Evolutionary conservation across 2,329 filamentous ascomycete genomes (phyloP).

Genomic region (Lizonia empirigonia): DNA sequence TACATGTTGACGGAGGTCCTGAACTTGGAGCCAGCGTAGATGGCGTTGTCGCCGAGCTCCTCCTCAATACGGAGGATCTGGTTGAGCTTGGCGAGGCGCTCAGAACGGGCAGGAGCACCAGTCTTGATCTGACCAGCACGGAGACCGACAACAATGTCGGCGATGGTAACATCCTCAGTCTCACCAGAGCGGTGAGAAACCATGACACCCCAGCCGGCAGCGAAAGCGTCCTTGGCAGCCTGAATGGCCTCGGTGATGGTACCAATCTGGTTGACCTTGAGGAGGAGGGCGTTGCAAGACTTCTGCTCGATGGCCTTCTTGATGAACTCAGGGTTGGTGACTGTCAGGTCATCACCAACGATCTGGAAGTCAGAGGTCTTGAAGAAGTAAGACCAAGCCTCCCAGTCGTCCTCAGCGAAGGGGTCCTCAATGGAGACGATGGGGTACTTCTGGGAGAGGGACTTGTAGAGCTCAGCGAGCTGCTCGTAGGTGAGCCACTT

Average conservation of each 20-base stretch:
- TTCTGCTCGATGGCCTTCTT: slow-evolving; percentile 99
- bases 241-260: slow-evolving; percentile 98
- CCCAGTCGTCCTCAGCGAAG: slow-evolving; percentile 99
- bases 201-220: slow-evolving; percentile 97
- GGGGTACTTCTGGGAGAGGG: slow-evolving; percentile 90
- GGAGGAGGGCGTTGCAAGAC: slow-evolving; percentile 95
- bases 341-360: slow-evolving; percentile 96
- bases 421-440: slow-evolving; percentile 99
- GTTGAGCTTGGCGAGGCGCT: slow-evolving; percentile 99
- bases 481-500: slow-evolving; percentile 99
- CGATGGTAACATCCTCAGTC: slow-evolving; percentile 99
- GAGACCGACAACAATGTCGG: slow-evolving; percentile 96
- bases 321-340: slow-evolving; percentile 98
- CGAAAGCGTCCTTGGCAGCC: slow-evolving; percentile 96
- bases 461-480: slow-evolving; percentile 88
- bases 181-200: slow-evolving; percentile 98
- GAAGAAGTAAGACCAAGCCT: slow-evolving; percentile 99
- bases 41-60: slow-evolving; percentile 81
- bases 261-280: slow-evolving; percentile 99
- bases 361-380: slow-evolving; percentile 99
- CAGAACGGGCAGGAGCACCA: slow-evolving; percentile 77
- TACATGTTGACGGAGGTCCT: slow-evolving; percentile 81
- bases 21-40: slow-evolving; percentile 94
- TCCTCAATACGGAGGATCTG: slow-evolving; percentile 99
- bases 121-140: slow-evolving; percentile 86